phyloP scores from a whole-genome alignment of 2,329 filamentous ascomycete species.

The Penicillium sp. region DNA sequence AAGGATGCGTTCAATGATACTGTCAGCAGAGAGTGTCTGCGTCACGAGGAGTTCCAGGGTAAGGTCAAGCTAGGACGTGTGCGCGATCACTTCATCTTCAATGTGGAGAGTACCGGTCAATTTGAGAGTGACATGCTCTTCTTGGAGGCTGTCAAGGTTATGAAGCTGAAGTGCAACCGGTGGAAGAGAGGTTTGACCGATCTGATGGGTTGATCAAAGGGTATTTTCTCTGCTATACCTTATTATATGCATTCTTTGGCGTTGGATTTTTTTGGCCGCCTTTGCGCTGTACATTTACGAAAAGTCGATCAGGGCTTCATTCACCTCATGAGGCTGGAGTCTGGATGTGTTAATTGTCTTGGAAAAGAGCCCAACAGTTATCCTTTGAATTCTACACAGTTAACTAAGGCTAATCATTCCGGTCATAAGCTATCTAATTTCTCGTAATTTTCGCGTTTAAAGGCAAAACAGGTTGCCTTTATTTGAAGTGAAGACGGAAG shows the following conservation, averaged over 20 bases:
- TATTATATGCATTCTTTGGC: slow-evolving; percentile 38
- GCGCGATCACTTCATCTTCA: slow-evolving; percentile 96
- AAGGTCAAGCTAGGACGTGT: slow-evolving; percentile 91
- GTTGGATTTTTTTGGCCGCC: slow-evolving; percentile 32
- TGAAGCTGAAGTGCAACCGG: slow-evolving; percentile 74
- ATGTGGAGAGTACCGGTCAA: slow-evolving; percentile 90
- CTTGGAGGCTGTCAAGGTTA: slow-evolving; percentile 77
- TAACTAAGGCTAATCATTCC: slow-evolving; percentile 10
- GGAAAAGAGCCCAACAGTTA: slow-evolving; percentile 23
- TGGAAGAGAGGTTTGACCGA: slow-evolving; percentile 46
- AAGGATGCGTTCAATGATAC: slow-evolving; percentile 88
- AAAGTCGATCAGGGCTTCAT: slow-evolving; percentile 31
- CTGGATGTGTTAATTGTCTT: slow-evolving; percentile 27
- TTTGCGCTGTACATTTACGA: slow-evolving; percentile 34
- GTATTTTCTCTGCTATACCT: slow-evolving; percentile 9
- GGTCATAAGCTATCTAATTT: slow-evolving; percentile 4
- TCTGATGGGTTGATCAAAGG: slow-evolving; percentile 34
- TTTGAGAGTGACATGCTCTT: slow-evolving; percentile 93
- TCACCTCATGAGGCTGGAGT: slow-evolving; percentile 32
- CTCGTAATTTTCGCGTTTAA: slow-evolving; percentile 1
- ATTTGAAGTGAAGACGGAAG: slow-evolving; percentile 54
- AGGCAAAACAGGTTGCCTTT: neutral
- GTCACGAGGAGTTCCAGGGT: slow-evolving; percentile 88
- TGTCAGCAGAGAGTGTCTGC: slow-evolving; percentile 85
- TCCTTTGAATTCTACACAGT: slow-evolving; percentile 20